Percentiles rank a stretch among this genome's conserved stretches.
Evolutionary conservation across 2,329 filamentous ascomycete species (phyloP).

Genomic region (Sporothrix schenckii): DNA sequence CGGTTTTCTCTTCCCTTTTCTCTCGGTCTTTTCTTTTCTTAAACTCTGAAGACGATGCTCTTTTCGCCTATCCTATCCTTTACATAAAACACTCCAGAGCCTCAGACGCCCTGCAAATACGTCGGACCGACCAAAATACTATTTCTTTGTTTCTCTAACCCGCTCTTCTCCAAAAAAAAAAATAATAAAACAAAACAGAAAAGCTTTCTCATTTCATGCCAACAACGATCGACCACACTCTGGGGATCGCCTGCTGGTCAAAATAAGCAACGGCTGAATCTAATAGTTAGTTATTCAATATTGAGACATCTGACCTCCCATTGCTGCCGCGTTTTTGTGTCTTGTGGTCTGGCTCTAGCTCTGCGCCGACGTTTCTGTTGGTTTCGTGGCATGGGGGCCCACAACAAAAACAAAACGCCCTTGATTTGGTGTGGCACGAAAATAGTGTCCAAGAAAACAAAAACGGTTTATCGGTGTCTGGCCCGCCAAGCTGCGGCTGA

Average conservation of each 20-base stretch:
- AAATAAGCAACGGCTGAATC: too few relatives aligned
- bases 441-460: background rate
- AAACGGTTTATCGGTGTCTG: background rate
- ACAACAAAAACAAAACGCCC: background rate
- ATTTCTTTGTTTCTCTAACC: background rate
- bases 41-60: background rate
- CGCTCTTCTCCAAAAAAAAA: too few relatives aligned
- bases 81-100: background rate
- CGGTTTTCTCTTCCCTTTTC: too few relatives aligned
- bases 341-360: background rate
- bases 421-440: background rate
- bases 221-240: too few relatives aligned
- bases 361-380: conserved; percentile 9
- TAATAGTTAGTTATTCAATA: too few relatives aligned
- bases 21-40: too few relatives aligned
- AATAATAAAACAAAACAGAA: background rate
- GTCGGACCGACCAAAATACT: conserved; percentile 22
- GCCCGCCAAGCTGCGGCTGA: conserved; percentile 32
- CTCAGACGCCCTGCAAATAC: background rate
- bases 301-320: too few relatives aligned
- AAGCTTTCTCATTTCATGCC: background rate
- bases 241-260: too few relatives aligned
- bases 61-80: background rate
- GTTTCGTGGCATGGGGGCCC: background rate
- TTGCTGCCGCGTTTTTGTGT: background rate